Evolutionary conservation across 495 filamentous ascomycete genomes (phyloP).

Genomic region (Podospora comata): DNA sequence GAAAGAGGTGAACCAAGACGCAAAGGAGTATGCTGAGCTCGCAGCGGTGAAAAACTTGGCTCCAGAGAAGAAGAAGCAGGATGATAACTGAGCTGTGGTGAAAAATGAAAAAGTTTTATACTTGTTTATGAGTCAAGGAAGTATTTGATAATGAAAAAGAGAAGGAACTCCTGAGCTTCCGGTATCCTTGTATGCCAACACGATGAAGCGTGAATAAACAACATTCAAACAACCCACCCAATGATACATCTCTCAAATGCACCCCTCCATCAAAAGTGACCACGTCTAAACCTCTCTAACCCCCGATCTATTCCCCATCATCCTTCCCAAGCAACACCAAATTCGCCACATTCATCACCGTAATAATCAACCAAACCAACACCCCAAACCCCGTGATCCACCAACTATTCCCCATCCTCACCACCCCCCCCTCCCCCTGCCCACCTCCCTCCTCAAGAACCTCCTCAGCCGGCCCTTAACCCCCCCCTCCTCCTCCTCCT

Average conservation of each 20-base stretch:
- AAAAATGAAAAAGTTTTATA: background rate
- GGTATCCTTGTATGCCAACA: background rate
- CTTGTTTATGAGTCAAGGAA: background rate
- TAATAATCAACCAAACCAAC: constrained; percentile 64
- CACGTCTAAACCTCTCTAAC: background rate
- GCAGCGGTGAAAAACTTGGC: constrained; percentile 38
- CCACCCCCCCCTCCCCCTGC: constrained; percentile 22
- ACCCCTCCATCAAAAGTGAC: background rate
- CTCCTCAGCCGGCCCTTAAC: constrained; percentile 8
- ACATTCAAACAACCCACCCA: background rate
- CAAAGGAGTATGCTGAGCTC: constrained; percentile 50
- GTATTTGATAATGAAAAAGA: background rate
- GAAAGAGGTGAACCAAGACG: constrained; percentile 51
- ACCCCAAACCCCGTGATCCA: constrained; percentile 52
- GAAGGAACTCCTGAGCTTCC: background rate
- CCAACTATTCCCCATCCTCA: constrained; percentile 62
- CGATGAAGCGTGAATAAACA: background rate
- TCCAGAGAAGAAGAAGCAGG: constrained; percentile 30
- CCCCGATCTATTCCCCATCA: background rate
- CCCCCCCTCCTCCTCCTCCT: constrained; percentile 15
- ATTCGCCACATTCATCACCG: constrained; percentile 68
- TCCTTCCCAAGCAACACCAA: constrained; percentile 57
- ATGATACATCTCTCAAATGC: background rate
- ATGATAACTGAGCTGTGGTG: constrained; percentile 10
- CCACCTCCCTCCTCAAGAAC: background rate